phyloP scores from a whole-genome alignment of 169 alveolate genomes.

The Plasmodium yoelii region DNA sequence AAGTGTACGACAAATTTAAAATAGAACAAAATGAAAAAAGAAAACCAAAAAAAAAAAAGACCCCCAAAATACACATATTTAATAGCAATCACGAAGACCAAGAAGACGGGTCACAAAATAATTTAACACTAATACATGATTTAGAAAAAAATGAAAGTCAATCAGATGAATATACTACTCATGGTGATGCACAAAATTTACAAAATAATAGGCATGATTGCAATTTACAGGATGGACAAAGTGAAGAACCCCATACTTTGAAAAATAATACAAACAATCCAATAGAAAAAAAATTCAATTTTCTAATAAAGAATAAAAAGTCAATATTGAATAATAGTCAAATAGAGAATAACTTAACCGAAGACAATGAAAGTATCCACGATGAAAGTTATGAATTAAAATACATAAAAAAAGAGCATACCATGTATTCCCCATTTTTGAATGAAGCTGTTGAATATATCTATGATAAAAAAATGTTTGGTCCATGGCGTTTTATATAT shows the following conservation, averaged over 20 bases:
- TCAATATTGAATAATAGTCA: background rate
- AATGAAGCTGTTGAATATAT: slow-evolving; percentile 69
- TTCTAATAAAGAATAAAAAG: background rate
- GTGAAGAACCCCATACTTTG: background rate
- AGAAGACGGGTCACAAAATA: background rate
- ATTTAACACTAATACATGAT: slow-evolving; percentile 19
- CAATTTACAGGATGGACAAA: background rate
- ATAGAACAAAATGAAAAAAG: slow-evolving; percentile 13
- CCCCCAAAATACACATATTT: slow-evolving; percentile 7
- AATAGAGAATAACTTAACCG: background rate
- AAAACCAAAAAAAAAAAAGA: background rate
- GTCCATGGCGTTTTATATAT: slow-evolving; percentile 70
- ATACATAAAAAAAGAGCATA: slow-evolving; percentile 22
- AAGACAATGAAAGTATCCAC: background rate
- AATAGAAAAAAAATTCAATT: slow-evolving; percentile 6
- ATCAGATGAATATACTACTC: background rate
- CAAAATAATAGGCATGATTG: background rate
- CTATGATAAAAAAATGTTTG: slow-evolving; percentile 61
- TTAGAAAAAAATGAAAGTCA: slow-evolving; percentile 27
- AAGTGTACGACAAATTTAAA: slow-evolving; percentile 21
- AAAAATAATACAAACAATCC: background rate
- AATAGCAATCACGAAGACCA: background rate
- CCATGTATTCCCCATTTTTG: slow-evolving; percentile 27
- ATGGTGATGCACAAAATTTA: background rate
- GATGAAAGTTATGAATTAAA: slow-evolving; percentile 27